These are phyloP conservation scores for Diutina neorugosa DNA, from an alignment of 1,139 yeast genomes.

Conservation along the genomic window DNA sequence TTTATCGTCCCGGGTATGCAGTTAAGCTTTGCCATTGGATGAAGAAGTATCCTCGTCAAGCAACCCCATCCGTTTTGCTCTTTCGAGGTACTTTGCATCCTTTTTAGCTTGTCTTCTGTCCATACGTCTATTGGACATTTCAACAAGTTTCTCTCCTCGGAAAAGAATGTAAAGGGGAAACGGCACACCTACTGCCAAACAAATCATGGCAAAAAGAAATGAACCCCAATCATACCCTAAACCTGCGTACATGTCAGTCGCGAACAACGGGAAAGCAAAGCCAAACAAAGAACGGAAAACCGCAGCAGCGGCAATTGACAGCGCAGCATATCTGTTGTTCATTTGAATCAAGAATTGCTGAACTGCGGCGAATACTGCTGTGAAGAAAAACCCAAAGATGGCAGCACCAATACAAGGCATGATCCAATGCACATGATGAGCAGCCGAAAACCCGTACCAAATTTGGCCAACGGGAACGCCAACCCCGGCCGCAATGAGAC, in stretches of 20 bases:
- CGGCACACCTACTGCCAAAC: conserved; percentile 28
- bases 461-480: conserved; percentile 28
- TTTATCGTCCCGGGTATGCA: not conserved
- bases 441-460: conserved; percentile 38
- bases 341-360: conserved; percentile 34
- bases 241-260: conserved; percentile 24
- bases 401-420: conserved; percentile 31
- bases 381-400: conserved; percentile 31
- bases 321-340: conserved; percentile 32
- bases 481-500: conserved; percentile 24
- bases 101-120: conserved; percentile 21
- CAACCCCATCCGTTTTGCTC: not conserved
- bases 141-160: conserved; percentile 24
- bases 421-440: conserved; percentile 30
- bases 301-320: conserved; percentile 37
- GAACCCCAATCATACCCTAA: conserved; percentile 37
- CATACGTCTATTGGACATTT: conserved; percentile 20
- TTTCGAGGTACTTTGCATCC: conserved; percentile 10
- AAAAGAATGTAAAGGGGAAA: conserved; percentile 23
- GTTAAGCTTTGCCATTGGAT: not conserved
- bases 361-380: conserved; percentile 31
- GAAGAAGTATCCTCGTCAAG: not conserved
- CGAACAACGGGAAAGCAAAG: conserved; percentile 31
- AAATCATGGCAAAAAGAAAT: conserved; percentile 31
- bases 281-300: conserved; percentile 32